Base-by-base conservation (phyloP, 2,329 filamentous ascomycete species). In the Chaetomium strumarium region DNA sequence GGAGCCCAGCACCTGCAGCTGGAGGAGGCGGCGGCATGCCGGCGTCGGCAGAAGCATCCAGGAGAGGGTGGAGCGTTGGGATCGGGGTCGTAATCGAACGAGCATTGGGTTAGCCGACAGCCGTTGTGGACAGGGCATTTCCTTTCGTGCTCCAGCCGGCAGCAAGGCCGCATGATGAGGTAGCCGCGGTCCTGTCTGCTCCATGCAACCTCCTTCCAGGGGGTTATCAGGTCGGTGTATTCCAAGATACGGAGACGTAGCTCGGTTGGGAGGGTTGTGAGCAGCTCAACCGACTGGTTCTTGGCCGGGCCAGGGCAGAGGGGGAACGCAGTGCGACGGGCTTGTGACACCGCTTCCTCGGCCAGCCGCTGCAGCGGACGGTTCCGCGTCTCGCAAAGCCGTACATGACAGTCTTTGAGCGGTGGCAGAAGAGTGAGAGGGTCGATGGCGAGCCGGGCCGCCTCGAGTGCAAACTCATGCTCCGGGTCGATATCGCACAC, bases 1-100 rank as follows among this genome's bases (percentile, higher is more conserved):
- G 40, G 41, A 24, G 34, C 48, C 48, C 48, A 51, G 36, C 42
- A 51, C 34, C 14, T 17, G 42, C 42, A 51, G 29, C 14, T 12
- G 33, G 4, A 3, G 33, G 33, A 34, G 33, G 12, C 4, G 33
- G 33, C 33, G 9, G 33, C 33, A 34, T 34, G 33, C 12, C 9
- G 33, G 14, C 33, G 41, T 17, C 17, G 36, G 37, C 49, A 51
- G 30, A 51, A 51, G 29, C 36, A 40, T 24, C 30, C 36, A 3
- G 16, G 16, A 29, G 6, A 14, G 14, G 7, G 20, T n/a, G 14
- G 11, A 20, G 16, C 12, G 36, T 10, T 1, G 17, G 2, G 17
- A 17, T 36, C 11, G 4, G 11, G 14, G 11, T 14, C 14, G 4
- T 17, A 38, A 16, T n/a, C 13, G 33, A 12, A 3, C 14, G 33